These are phyloP conservation scores for Naegleria fowleri DNA, from an alignment of 208 protist genomes.

Conservation along the genomic window DNA sequence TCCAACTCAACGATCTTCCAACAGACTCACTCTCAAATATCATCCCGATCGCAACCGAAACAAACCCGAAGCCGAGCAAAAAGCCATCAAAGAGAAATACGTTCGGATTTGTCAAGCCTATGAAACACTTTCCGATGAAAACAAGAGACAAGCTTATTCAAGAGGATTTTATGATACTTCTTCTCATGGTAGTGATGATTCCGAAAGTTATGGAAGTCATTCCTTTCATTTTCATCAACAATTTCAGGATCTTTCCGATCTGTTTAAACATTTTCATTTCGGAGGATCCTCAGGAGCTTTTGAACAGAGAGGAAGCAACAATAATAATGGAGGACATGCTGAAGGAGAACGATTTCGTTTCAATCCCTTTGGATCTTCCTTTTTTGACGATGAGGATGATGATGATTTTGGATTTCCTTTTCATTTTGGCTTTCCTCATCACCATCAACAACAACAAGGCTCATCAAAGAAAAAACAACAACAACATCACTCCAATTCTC, in stretches of 20 bases:
- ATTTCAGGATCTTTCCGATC: background rate
- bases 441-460: background rate
- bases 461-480: background rate
- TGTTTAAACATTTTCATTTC: background rate
- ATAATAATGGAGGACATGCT: background rate
- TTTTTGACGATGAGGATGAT: background rate
- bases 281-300: no score
- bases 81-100: conserved; percentile 65
- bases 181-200: background rate
- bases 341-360: no score
- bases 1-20: no score
- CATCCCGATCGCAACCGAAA: conserved; percentile 33
- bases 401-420: background rate
- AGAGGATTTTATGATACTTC: background rate
- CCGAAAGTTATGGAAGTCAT: background rate
- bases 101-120: conserved; percentile 91
- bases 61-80: conserved; percentile 57
- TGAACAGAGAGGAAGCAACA: no score
- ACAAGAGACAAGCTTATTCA: background rate
- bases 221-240: background rate
- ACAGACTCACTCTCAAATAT: background rate
- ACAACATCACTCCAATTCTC: background rate
- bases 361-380: background rate
- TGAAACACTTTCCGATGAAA: conserved; percentile 84
- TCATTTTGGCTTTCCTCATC: background rate